Evolutionary conservation across 1,139 yeast species (phyloP).

Genomic region (Debaryomyces nepalensis): DNA sequence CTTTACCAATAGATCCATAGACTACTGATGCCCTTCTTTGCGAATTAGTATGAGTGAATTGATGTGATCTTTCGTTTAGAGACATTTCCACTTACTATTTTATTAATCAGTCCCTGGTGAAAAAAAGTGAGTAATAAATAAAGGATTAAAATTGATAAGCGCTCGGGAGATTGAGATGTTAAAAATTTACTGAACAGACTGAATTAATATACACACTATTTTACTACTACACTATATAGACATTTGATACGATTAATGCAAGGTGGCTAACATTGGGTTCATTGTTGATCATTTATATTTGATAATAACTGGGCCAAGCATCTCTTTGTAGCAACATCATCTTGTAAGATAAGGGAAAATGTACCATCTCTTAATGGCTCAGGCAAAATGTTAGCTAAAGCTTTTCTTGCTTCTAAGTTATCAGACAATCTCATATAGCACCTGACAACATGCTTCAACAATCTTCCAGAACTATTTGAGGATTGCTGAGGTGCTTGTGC

Average conservation of each 20-base stretch:
- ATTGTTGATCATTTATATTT: constrained; percentile 55
- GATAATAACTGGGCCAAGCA: constrained; percentile 83
- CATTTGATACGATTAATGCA: constrained; percentile 5
- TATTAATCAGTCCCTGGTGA: constrained; percentile 1
- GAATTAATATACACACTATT: constrained; percentile 11
- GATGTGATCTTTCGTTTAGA: constrained; percentile 33
- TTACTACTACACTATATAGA: constrained; percentile 3
- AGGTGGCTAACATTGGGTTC: constrained; percentile 1
- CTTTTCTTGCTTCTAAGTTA: constrained; percentile 87
- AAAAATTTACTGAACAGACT: constrained; percentile 1
- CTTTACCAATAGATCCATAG: constrained; percentile 57
- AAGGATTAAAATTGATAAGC: background rate
- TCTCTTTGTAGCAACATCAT: constrained; percentile 86
- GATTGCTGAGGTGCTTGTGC: constrained; percentile 35
- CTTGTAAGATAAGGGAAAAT: constrained; percentile 75
- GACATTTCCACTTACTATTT: constrained; percentile 14
- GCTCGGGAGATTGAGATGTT: constrained; percentile 1
- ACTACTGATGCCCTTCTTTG: constrained; percentile 58
- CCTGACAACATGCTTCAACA: constrained; percentile 90
- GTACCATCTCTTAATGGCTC: constrained; percentile 92
- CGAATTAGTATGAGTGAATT: constrained; percentile 52
- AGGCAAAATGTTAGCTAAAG: constrained; percentile 82
- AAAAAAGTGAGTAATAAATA: background rate
- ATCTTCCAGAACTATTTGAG: constrained; percentile 66
- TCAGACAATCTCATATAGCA: constrained; percentile 92